Conservation (phyloP, 1,284 basidiomycete genomes). For the Boletus mariae region DNA sequence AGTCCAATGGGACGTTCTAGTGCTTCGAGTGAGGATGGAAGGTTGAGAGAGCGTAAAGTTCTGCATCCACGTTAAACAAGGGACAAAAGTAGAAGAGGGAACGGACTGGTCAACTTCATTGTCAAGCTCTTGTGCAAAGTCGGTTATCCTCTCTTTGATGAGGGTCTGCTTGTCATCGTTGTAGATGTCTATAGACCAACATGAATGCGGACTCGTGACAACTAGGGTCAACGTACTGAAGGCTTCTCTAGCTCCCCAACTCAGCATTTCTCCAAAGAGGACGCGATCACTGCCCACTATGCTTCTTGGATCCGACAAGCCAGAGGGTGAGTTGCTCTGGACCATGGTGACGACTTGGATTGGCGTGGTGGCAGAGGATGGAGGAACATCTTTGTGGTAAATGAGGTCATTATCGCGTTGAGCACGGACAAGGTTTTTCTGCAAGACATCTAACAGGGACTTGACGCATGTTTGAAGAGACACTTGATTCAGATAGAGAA, state of each 20-base stretch:
- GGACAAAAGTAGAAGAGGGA: not conserved
- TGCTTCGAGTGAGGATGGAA: slow-evolving; percentile 87
- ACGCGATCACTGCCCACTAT: slow-evolving; percentile 48
- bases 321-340: slow-evolving; percentile 56
- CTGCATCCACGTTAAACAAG: slow-evolving; percentile 37
- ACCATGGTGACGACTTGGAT: slow-evolving; percentile 74
- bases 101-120: slow-evolving; percentile 60
- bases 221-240: slow-evolving; percentile 59
- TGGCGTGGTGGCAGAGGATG: slow-evolving; percentile 62
- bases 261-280: slow-evolving; percentile 76
- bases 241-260: slow-evolving; percentile 88
- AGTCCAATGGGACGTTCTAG: slow-evolving; percentile 84
- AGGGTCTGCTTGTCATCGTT: slow-evolving; percentile 77
- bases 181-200: slow-evolving; percentile 67
- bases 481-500: not conserved
- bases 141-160: slow-evolving; percentile 66
- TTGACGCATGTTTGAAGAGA: slow-evolving; percentile 25
- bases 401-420: slow-evolving; percentile 95
- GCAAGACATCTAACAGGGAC: slow-evolving; percentile 66
- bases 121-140: slow-evolving; percentile 65
- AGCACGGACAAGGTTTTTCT: slow-evolving; percentile 69
- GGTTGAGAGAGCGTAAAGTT: slow-evolving; percentile 67
- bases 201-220: not conserved
- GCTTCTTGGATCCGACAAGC: slow-evolving; percentile 59
- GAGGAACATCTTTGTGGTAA: slow-evolving; percentile 86